Base-by-base conservation (phyloP, 2,329 filamentous ascomycete species). In the Penicillium sp. region DNA sequence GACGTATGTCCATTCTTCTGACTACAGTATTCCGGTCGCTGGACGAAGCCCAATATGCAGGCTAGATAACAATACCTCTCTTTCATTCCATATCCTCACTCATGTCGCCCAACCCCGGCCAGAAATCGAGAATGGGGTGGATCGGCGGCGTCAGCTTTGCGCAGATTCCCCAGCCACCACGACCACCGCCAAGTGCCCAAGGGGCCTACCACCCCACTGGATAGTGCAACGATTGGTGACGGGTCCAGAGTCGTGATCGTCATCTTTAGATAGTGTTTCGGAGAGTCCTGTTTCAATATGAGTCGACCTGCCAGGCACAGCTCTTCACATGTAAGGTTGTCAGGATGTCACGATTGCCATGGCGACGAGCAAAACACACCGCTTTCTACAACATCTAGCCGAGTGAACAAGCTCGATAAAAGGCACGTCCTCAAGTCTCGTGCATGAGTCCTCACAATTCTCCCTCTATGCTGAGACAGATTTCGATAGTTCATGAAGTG, bases 151-250 rank as follows among this genome's bases (percentile, higher is more conserved):
- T 63, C 62, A 66, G 61, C 66, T 64, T 55, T 20, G 51, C 63
- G 61, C 62, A 57, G 41, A 42, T 61, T 59, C 55, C 65, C 66
- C 66, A 68, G 66, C 66, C 66, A 68, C 66, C 65, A 28, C 54
- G 55, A 61, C 60, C 60, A 63, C 57, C 51, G 31, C 41, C 54
- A 55, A 51, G 56, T 52, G 49, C 52, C 49, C 62, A 61, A 57
- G 43, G 42, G 55, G 47, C 20, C 47, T 34, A 54, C 34, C 48
- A 28, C 53, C 54, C 37, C 54, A 35, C 50, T 48, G 42, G 39
- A 41, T 34, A 52, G 43, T 55, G 59, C 61, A 63, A 63, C 54
- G 56, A 65, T 66, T 65, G 61, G 60, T 54, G 25, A 66, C 54
- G 45, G 58, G 57, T 10, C 57, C 35, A 62, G 57, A 50, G 38